Base-by-base conservation (phyloP, 495 filamentous ascomycete genomes). In the Filosporella fistucella region DNA sequence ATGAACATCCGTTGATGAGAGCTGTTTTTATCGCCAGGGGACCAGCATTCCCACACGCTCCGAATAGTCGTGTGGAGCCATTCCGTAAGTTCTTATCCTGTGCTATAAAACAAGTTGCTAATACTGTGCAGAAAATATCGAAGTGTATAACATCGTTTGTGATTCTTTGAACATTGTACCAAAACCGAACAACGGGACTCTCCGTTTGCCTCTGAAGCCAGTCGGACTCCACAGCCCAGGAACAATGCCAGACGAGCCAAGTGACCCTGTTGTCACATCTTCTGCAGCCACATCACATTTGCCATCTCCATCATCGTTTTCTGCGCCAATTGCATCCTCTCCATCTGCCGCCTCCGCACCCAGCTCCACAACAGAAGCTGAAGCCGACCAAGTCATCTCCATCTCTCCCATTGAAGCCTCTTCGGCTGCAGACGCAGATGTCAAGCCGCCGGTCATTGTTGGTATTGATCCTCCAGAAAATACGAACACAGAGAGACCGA, bases 141-240 rank as follows among this genome's bases (percentile, higher is more conserved):
- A 99, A 54, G 88, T 99, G 1, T 97, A 97, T 61, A 94, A 95
- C 54, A 86, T 97, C 41, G 62, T 99, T 25, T 97, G 90, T 57
- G 88, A 95, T 56, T 86, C 85, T 1, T 60, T 96, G 25, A 82
- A 81, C 5, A 68, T 96, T 40, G 53, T 61, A 6, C 82, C 84
- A 0, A 72, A 69, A 21, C 74, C 86, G 0, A 93, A 91, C 59
- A 95, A 95, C 59, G 90, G 91, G n/a, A 96, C 90, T 0, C 61
- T 96, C 16, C 81, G 86, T 16, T 75, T 95, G 0, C 87, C 87
- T 11, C 63, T 96, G 17, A 40, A 49, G 23, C 23, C 58, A 17
- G 22, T 60, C 18, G 58, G 58, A 30, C 21, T 57, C 11, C 58
- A 60, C 36, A 33, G 38, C 9, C 38, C 52, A 9, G 49, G 47